Percentiles rank a stretch among this genome's conserved stretches.
phyloP scores from a whole-genome alignment of 805 yeast species.

The Cyberlindnera veronae region DNA sequence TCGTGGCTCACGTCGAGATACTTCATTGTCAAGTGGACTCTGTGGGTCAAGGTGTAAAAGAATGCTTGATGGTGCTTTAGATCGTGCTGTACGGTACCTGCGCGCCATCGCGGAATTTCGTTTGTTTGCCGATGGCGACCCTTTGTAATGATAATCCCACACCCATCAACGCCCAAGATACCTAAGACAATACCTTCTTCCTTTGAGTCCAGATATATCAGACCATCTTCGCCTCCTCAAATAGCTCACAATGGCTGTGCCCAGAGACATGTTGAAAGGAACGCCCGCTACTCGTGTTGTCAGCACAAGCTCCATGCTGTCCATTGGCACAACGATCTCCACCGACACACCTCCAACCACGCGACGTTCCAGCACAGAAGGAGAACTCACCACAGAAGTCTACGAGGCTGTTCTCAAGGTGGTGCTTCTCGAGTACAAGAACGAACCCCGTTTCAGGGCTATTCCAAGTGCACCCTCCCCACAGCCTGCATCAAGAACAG shows the following conservation, averaged over 20 bases:
- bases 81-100: too few species aligned
- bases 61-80: too few species aligned
- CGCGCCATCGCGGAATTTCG: conserved; percentile 7
- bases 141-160: background rate
- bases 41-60: conserved; percentile 5
- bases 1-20: conserved; percentile 9
- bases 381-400: conserved; percentile 29
- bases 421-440: conserved; percentile 54
- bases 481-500: conserved; percentile 4
- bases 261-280: background rate
- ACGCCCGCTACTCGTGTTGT: conserved; percentile 4
- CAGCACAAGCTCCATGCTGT: conserved; percentile 8
- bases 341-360: conserved; percentile 3
- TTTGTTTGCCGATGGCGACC: conserved; percentile 7
- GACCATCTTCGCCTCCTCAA: background rate
- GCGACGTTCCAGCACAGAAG: background rate
- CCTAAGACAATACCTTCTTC: too few species aligned
- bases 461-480: conserved; percentile 2
- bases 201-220: background rate
- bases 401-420: conserved; percentile 54
- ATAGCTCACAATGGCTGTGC: conserved; percentile 12
- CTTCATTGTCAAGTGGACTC: conserved; percentile 8
- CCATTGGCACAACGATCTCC: conserved; percentile 13
- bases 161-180: background rate
- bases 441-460: conserved; percentile 57